A percentile compares a stretch with the other conserved stretches of the same genome.
These are phyloP conservation scores for Colletotrichum gigasporum DNA, from an alignment of 2,329 filamentous ascomycete species.

Conservation along the genomic window DNA sequence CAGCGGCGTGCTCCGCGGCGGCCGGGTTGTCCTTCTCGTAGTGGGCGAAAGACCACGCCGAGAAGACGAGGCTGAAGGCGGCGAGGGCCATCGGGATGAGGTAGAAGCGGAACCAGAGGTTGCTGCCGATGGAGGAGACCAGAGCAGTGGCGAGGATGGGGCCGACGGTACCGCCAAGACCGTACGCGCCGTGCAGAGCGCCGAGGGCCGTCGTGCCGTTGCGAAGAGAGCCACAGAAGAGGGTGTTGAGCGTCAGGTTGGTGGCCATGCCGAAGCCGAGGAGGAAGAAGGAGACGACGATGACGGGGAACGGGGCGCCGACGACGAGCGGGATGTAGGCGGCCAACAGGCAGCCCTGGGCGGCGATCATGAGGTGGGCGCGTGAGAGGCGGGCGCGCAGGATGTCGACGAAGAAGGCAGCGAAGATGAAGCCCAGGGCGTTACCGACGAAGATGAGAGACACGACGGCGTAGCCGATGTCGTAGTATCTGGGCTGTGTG, in stretches of 20 bases:
- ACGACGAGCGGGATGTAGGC: slow-evolving; percentile 74
- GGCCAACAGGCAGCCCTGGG: slow-evolving; percentile 63
- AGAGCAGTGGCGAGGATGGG: slow-evolving; percentile 81
- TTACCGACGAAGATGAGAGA: slow-evolving; percentile 85
- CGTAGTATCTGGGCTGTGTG: slow-evolving; percentile 63
- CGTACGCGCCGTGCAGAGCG: slow-evolving; percentile 74
- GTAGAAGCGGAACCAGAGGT: slow-evolving; percentile 80
- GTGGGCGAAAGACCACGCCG: slow-evolving; percentile 73
- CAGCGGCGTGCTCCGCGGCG: slow-evolving; percentile 8
- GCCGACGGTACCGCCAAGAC: slow-evolving; percentile 70
- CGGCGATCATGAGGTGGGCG: slow-evolving; percentile 68
- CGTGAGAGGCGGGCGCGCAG: slow-evolving; percentile 72
- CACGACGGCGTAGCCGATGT: slow-evolving; percentile 80
- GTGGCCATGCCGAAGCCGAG: slow-evolving; percentile 68
- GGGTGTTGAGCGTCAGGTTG: slow-evolving; percentile 66
- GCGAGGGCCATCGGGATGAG: slow-evolving; percentile 70
- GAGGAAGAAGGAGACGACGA: slow-evolving; percentile 75
- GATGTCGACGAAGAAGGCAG: slow-evolving; percentile 73
- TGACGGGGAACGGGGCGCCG: slow-evolving; percentile 74
- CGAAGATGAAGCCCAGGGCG: slow-evolving; percentile 78
- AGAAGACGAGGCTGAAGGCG: slow-evolving; percentile 63
- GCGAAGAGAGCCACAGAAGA: slow-evolving; percentile 65
- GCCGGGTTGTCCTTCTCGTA: slow-evolving; percentile 69
- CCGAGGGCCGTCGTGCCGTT: slow-evolving; percentile 67
- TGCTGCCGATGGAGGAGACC: slow-evolving; percentile 62